A percentile compares a stretch with the other conserved stretches of the same genome.
Conservation (phyloP, 768 basidiomycete genomes). For the Pisolithus sp. region DNA sequence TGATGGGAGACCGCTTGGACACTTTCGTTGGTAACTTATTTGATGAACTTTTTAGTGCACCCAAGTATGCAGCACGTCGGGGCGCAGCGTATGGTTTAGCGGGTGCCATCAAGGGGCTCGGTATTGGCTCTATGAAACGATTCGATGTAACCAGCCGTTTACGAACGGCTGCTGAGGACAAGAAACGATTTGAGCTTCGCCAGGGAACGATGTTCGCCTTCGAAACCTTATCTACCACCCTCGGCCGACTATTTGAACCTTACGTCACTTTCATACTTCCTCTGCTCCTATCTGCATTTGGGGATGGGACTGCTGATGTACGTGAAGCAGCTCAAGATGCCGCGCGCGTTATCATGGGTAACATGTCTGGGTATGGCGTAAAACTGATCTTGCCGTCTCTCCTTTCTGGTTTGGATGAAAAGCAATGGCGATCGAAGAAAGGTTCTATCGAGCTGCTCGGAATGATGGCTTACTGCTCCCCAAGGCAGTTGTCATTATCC, state of each 20-base stretch:
- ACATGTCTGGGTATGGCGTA: slow-evolving; percentile 90
- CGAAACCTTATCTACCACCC: slow-evolving; percentile 80
- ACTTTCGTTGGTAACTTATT: slow-evolving; percentile 72
- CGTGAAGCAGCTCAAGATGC: slow-evolving; percentile 92
- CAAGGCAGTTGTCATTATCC: slow-evolving; percentile 88
- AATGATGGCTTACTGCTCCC: slow-evolving; percentile 98
- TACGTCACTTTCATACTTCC: slow-evolving; percentile 84
- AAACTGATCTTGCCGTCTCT: slow-evolving; percentile 91
- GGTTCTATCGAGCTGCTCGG: slow-evolving; percentile 96
- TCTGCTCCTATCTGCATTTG: slow-evolving; percentile 75
- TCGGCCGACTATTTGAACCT: slow-evolving; percentile 90
- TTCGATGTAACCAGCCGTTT: slow-evolving; percentile 72
- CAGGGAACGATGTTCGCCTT: slow-evolving; percentile 95
- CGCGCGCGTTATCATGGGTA: slow-evolving; percentile 89
- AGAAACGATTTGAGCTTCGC: slow-evolving; percentile 77
- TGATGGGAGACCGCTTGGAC: slow-evolving; percentile 46
- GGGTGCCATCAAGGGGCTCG: slow-evolving; percentile 87
- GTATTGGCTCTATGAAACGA: slow-evolving; percentile 80
- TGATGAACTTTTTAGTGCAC: slow-evolving; percentile 65
- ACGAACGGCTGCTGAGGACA: slow-evolving; percentile 75
- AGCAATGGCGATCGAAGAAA: slow-evolving; percentile 97
- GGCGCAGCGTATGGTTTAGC: slow-evolving; percentile 96
- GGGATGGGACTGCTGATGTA: slow-evolving; percentile 81
- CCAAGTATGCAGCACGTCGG: slow-evolving; percentile 90
- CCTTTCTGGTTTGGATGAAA: slow-evolving; percentile 89